Base-by-base conservation (phyloP, 2,329 filamentous ascomycete genomes). In the Endoconidiophora laricicola region DNA sequence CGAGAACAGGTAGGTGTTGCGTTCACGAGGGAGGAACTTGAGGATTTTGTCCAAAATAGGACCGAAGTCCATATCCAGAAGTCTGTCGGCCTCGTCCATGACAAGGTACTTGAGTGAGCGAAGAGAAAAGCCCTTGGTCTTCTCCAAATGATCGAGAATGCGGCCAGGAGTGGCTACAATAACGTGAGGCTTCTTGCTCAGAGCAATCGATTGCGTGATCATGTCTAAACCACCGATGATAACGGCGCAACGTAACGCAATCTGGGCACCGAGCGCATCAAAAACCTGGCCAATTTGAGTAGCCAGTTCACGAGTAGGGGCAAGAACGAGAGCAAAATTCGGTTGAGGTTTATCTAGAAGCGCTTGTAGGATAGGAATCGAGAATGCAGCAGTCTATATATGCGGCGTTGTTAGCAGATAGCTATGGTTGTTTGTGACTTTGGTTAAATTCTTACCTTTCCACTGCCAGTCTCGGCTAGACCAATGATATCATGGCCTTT, bases 171-270 rank as follows among this genome's bases (percentile, higher is more conserved):
- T 95, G 0, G 90, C 90, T 38, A 96, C 88, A 20, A 96, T 71
- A 22, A 98, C 81, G 60, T 98, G 91, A 6, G 91, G 91, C 58
- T 90, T 90, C 72, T 94, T 95, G n/a, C 84, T 86, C 0, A 98
- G 74, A 0, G 88, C 83, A 55, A 98, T 93, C 1, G 83, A 67
- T 63, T 98, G 91, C 0, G 85, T 76, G 1, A 95, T 84, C 86
- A 95, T 95, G 56, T 96, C 90, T 72, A 96, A 80, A 41, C 91
- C 91, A 58, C 91, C 91, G 1, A 96, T 85, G 41, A 98, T 79
- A 14, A 90, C 81, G 5, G 85, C 81, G 59, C 80, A 86, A 59
- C 86, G 79, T 37, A 96, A 82, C n/a, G 80, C 83, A 57, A 98
- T 95, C 24, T 87, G 71, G 7, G 84, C 80, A 4, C 90, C 88